Percentiles rank a stretch among this genome's conserved stretches.
Evolutionary conservation across 768 basidiomycete genomes (phyloP).

Genomic region (Auricularia sp.): DNA sequence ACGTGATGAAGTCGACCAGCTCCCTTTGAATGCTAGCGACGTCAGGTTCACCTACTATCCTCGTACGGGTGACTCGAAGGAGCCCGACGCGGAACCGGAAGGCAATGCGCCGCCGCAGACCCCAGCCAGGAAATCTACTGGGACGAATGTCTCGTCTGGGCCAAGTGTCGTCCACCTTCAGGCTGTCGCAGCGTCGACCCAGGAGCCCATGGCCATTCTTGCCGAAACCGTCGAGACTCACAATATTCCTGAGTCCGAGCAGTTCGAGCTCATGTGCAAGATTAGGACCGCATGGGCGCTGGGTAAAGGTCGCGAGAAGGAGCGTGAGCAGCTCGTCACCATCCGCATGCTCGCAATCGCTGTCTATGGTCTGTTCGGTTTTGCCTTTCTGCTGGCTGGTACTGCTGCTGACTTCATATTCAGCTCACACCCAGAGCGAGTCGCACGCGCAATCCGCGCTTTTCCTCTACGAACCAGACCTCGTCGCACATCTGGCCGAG

Average conservation of each 20-base stretch:
- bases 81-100: constrained; percentile 31
- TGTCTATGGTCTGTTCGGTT: constrained; percentile 44
- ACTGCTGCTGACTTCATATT: constrained; percentile 1
- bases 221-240: constrained; percentile 60
- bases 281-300: constrained; percentile 73
- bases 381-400: background rate
- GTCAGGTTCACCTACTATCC: constrained; percentile 77
- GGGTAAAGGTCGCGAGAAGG: constrained; percentile 42
- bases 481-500: constrained; percentile 81
- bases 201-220: constrained; percentile 66
- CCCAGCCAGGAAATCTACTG: background rate
- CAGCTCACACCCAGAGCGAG: constrained; percentile 75
- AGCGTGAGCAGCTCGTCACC: constrained; percentile 70
- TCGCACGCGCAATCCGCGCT: constrained; percentile 66
- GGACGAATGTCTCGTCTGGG: constrained; percentile 19
- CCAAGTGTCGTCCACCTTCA: constrained; percentile 55
- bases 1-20: constrained; percentile 41
- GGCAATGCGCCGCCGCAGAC: constrained; percentile 39
- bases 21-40: constrained; percentile 67
- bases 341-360: constrained; percentile 81
- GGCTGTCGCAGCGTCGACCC: constrained; percentile 47
- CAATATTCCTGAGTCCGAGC: constrained; percentile 68
- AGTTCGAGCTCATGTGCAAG: constrained; percentile 80
- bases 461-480: constrained; percentile 91
- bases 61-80: constrained; percentile 30